Evolutionary conservation across 1,139 yeast genomes (phyloP).

Genomic region (Kluyveromyces marxianus): DNA sequence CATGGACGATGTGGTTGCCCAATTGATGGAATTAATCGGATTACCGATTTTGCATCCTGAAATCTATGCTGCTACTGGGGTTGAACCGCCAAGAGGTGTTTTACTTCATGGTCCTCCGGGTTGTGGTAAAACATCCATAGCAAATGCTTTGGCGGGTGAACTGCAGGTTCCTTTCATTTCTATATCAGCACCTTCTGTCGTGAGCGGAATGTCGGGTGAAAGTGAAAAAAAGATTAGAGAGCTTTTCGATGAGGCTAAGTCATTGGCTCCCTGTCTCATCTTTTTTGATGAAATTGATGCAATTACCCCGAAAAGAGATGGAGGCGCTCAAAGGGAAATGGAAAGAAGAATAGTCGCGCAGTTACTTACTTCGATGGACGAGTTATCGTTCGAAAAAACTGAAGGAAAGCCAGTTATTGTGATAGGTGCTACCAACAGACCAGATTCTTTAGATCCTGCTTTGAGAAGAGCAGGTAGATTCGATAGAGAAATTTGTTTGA

Average conservation of each 20-base stretch:
- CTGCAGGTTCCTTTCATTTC: slow-evolving; percentile 86
- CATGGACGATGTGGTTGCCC: slow-evolving; percentile 71
- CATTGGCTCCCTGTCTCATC: slow-evolving; percentile 83
- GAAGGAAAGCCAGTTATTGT: slow-evolving; percentile 91
- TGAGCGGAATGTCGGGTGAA: slow-evolving; percentile 99
- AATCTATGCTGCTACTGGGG: slow-evolving; percentile 78
- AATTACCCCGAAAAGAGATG: slow-evolving; percentile 92
- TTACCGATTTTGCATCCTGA: slow-evolving; percentile 93
- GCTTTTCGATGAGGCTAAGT: slow-evolving; percentile 85
- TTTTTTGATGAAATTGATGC: slow-evolving; percentile 97
- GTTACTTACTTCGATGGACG: slow-evolving; percentile 88
- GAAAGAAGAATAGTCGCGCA: slow-evolving; percentile 96
- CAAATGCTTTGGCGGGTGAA: slow-evolving; percentile 94
- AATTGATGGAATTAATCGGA: slow-evolving; percentile 82
- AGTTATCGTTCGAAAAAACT: slow-evolving; percentile 76
- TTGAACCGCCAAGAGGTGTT: slow-evolving; percentile 96
- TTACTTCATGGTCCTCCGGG: slow-evolving; percentile 97
- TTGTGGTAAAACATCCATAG: slow-evolving; percentile 95
- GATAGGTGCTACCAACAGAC: slow-evolving; percentile 95
- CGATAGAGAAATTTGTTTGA: slow-evolving; percentile 87
- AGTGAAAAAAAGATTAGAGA: slow-evolving; percentile 91
- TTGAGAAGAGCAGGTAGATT: slow-evolving; percentile 94
- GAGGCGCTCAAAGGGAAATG: slow-evolving; percentile 96
- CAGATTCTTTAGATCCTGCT: slow-evolving; percentile 94
- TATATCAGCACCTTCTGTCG: slow-evolving; percentile 92